Conservation (phyloP, 495 filamentous ascomycete species). For the Lophiostoma macrostomum region DNA sequence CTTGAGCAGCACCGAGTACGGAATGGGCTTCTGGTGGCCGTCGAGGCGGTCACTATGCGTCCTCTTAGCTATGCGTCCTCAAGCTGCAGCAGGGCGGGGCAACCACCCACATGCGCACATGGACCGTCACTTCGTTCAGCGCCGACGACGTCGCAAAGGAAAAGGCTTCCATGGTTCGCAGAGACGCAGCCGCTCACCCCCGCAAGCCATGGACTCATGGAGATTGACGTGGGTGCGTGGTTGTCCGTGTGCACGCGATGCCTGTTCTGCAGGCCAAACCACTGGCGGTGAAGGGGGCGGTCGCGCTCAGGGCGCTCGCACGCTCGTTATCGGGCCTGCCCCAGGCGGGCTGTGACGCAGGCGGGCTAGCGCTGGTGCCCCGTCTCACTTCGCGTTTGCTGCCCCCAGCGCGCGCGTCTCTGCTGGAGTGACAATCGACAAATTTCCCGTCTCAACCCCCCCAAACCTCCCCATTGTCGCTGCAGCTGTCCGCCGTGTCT, state of each 20-base stretch:
- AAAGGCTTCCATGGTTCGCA: conserved; percentile 76
- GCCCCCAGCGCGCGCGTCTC: too few relatives aligned
- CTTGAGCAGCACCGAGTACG: conserved; percentile 72
- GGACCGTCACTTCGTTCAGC: conserved; percentile 67
- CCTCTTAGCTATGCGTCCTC: not conserved
- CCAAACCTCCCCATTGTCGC: not conserved
- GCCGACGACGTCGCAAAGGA: conserved; percentile 85
- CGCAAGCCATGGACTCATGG: conserved; percentile 10
- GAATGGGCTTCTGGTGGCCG: conserved; percentile 74
- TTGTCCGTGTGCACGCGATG: not conserved
- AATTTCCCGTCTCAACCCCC: too few relatives aligned
- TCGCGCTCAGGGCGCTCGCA: not conserved
- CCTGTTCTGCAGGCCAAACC: too few relatives aligned
- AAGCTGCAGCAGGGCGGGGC: not conserved
- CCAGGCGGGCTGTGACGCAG: too few relatives aligned
- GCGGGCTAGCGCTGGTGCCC: too few relatives aligned
- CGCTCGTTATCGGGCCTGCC: too few relatives aligned
- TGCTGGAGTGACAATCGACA: too few relatives aligned
- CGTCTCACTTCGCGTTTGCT: too few relatives aligned
- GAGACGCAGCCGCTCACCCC: not conserved
- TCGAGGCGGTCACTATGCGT: conserved; percentile 69
- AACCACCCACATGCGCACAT: conserved; percentile 68
- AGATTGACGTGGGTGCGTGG: not conserved
- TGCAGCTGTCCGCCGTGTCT: not conserved
- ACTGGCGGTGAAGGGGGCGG: not conserved